These are phyloP conservation scores for Aurantiochytrium sp. DNA, from an alignment of 108 stramenopile species.

Conservation along the genomic window DNA sequence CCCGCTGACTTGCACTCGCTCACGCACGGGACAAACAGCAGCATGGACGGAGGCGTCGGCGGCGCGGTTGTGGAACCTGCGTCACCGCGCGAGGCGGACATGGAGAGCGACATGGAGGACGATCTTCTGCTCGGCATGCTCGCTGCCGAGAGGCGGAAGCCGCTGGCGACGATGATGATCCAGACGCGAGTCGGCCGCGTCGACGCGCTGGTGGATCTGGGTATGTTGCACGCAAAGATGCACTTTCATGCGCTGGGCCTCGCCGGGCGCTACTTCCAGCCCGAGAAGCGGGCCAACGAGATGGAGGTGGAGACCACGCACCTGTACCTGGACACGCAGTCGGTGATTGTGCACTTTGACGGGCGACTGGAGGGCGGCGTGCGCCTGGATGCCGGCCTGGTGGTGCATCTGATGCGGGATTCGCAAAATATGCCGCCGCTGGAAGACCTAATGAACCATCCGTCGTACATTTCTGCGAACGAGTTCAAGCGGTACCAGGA, in stretches of 20 bases:
- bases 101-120: neutral
- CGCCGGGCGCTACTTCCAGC: neutral
- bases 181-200: neutral
- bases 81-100: neutral
- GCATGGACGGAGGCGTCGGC: too few species aligned
- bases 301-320: neutral
- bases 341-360: neutral
- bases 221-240: neutral
- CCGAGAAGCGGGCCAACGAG: neutral
- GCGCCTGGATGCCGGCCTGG: neutral
- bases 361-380: conserved; percentile 19
- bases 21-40: too few species aligned
- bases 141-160: neutral
- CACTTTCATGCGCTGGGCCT: neutral
- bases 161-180: conserved; percentile 21
- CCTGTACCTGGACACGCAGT: neutral
- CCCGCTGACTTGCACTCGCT: neutral
- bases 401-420: conserved; percentile 20
- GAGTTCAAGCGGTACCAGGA: neutral
- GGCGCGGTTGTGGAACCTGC: too few species aligned
- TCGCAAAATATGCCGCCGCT: neutral
- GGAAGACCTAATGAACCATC: neutral
- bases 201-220: neutral
- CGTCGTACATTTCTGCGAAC: conserved; percentile 13
- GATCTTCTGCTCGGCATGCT: neutral